Base-by-base conservation (phyloP, 768 basidiomycete species). In the Wakefieldia striispora region DNA sequence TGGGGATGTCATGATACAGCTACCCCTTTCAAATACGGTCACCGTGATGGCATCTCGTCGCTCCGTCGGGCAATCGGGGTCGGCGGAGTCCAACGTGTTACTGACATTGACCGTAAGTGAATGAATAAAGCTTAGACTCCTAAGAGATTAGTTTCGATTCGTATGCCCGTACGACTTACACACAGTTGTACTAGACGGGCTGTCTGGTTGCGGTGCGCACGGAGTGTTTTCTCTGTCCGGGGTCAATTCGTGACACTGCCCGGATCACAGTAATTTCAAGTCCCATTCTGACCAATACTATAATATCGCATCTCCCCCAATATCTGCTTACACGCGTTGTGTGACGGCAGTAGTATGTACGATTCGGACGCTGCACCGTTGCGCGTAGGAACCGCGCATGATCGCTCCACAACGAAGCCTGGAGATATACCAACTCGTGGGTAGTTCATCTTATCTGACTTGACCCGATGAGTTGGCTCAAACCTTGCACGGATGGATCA, bases 21-120 rank as follows among this genome's bases (percentile, higher is more conserved):
- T 4, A 14, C 35, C 40, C 36, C 41, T 44, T 51, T 40, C 19
- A 45, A 33, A 33, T 20, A n/a, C 35, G 29, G 43, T 56, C 54
- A 38, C 55, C 40, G 37, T 60, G 61, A 47, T 50, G 50, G 51
- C 35, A 12, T 12, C 29, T 29, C 29, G 6, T 29, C 29, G 11
- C 29, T 29, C 26, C 10, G 31, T 34, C 36, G 38, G 13, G 40
- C 44, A 62, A 33, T 51, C 57, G 58, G 63, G 45, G 35, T 47
- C 54, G 39, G 50, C 54, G 39, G 50, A 36, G 35, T 62, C 55
- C 46, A 50, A 63, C 61, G 55, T 31, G 40, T 26, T 60, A 61
- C 60, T 54, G 54, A 55, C 45, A 56, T 46, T 6, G 34, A 12
- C 4, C 4, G 29, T 29, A 29, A 4, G 31, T 37, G 16, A 12